Base-by-base conservation (phyloP, 345 rosid species). In the Pseudoturritis turrita region DNA sequence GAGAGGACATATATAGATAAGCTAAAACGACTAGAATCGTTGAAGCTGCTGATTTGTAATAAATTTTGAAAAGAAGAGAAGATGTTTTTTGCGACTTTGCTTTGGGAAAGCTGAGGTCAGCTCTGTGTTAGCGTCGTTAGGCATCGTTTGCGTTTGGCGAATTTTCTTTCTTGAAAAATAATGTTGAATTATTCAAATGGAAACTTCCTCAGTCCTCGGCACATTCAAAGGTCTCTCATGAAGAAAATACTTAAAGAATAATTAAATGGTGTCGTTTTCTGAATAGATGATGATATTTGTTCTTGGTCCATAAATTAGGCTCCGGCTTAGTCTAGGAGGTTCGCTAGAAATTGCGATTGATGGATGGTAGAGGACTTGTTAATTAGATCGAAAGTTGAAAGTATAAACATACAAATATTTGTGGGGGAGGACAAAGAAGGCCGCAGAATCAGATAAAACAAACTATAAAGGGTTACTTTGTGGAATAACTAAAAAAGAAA, bases 1-100 rank as follows among this genome's bases (percentile, higher is more conserved):
- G 80, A 80, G 51, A 52, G 58, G 23, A 54, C 26, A 51, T 62
- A 67, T 19, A 59, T 44, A 14, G 18, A 39, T 59, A 57, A 77
- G 13, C 65, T 46, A 10, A 62, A 70, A 36, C 13, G 17, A 5
- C 26, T 21, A 45, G 23, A 64, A 12, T 39, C 60, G 11, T 37
- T 14, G 36, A 73, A 65, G 59, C 10, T 26, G 47, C 29, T 18
- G 47, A 40, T 18, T 65, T 65, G 62, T 62, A 62, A 28, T 29
- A 28, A 33, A 13, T 19, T 31, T 33, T 46, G 1, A 25, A 51
- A 23, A 33, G 18, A 15, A 53, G 43, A 65, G 15, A 55, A 28
- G 18, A 44, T 40, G 9, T 45, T 52, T 37, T 8, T 14, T 25
- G 58, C 21, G 51, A 49, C 13, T 46, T 64, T 23, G 35, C 10